phyloP scores from a whole-genome alignment of 768 basidiomycete genomes.

The Russula dissimulans region DNA sequence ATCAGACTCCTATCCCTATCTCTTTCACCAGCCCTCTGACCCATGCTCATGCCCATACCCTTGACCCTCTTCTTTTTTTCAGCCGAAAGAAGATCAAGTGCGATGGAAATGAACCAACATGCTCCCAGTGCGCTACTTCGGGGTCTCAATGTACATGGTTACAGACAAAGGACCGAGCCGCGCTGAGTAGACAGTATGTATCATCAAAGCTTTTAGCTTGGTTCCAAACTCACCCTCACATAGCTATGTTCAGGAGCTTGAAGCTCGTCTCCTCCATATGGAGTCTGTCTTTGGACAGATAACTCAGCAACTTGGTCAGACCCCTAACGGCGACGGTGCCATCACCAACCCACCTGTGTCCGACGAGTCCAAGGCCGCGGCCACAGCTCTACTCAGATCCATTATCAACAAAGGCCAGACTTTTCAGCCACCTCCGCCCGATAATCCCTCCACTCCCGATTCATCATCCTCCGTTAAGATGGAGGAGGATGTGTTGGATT shows the following conservation, averaged over 20 bases:
- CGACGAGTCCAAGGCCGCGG: slow-evolving; percentile 4
- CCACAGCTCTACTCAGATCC: slow-evolving; percentile 22
- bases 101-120: slow-evolving; percentile 80
- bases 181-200: slow-evolving; percentile 79
- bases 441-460: slow-evolving; percentile 26
- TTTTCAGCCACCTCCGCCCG: slow-evolving; percentile 14
- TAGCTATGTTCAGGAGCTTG: slow-evolving; percentile 88
- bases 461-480: slow-evolving; percentile 41
- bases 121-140: slow-evolving; percentile 69
- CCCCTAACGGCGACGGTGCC: slow-evolving; percentile 27
- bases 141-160: slow-evolving; percentile 80
- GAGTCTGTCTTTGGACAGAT: slow-evolving; percentile 79
- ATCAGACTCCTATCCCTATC: slow-evolving; percentile 16
- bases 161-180: slow-evolving; percentile 86
- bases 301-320: slow-evolving; percentile 63
- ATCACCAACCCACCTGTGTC: slow-evolving; percentile 13
- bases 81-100: slow-evolving; percentile 93
- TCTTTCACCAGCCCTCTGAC: too few relatives aligned
- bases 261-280: slow-evolving; percentile 81
- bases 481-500: slow-evolving; percentile 74
- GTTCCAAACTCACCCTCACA: slow-evolving; percentile 11
- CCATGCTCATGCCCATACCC: background rate
- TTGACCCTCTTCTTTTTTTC: slow-evolving; percentile 19
- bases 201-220: slow-evolving; percentile 18
- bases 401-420: slow-evolving; percentile 20